A percentile compares a stretch with the other conserved stretches of the same genome.
phyloP scores from a whole-genome alignment of 352 stramenopile genomes.

The Hyaloperonospora arabidopsidis region DNA sequence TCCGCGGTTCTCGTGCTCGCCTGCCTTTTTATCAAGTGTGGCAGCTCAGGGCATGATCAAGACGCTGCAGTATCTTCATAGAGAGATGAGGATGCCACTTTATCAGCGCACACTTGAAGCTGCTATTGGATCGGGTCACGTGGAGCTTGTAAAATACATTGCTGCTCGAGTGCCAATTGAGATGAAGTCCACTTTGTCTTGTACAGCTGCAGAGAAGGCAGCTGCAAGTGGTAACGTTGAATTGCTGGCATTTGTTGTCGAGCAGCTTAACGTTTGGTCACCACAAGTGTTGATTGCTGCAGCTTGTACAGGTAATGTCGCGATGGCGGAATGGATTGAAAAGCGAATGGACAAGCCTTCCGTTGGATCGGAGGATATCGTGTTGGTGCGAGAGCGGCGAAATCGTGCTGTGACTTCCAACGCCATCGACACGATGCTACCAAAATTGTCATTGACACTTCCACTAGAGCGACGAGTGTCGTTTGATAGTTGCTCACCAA shows the following conservation, averaged over 20 bases:
- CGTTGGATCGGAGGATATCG: conserved; percentile 2
- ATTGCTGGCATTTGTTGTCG: conserved; percentile 27
- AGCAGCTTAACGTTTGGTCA: conserved; percentile 27
- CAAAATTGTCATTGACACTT: conserved; percentile 4
- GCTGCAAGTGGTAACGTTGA: conserved; percentile 23
- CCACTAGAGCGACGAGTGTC: conserved; percentile 19
- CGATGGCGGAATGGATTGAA: conserved; percentile 29
- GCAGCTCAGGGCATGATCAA: conserved; percentile 31
- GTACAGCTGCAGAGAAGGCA: conserved; percentile 18
- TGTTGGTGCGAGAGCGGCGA: conserved; percentile 12
- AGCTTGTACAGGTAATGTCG: conserved; percentile 23
- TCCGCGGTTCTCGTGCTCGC: conserved; percentile 27
- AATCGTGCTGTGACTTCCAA: conserved; percentile 17
- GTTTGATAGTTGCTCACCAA: conserved; percentile 12
- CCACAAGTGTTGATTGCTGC: conserved; percentile 20
- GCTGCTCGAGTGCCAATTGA: conserved; percentile 14
- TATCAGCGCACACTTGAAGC: conserved; percentile 28
- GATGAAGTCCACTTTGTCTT: conserved; percentile 11
- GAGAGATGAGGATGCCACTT: conserved; percentile 23
- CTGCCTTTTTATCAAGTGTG: conserved; percentile 28
- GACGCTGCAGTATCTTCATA: conserved; percentile 28
- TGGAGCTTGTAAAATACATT: conserved; percentile 31
- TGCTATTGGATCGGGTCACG: conserved; percentile 27
- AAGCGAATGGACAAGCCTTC: conserved; percentile 7
- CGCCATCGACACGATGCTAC: conserved; percentile 10